Evolutionary conservation across 768 basidiomycete species (phyloP), one percentile per base, ranked within the genome.

Genomic region (Tylopilus plumbeoviolaceoides): DNA sequence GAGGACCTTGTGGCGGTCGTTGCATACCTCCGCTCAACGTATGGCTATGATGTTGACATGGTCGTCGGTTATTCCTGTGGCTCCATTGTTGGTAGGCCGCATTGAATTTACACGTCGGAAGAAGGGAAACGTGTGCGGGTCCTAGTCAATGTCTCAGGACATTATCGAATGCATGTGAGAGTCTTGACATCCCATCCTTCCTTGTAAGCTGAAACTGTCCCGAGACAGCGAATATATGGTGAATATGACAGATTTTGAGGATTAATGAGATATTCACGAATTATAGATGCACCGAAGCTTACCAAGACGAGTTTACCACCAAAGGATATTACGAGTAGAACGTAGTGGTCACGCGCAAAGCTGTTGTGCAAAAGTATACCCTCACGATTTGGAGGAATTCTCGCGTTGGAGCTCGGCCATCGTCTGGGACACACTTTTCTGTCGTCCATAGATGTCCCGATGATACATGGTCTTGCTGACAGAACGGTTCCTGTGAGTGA

Each of bases 61-160:
- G 64, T 92, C 38, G 78, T 93, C 7, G 89, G 84, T 2, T 91
- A 93, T 67, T 92, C 89, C 14, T 81, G 88, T 33, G 90, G 86
- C 7, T 81, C 84, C 21, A 65, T 91, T n/a, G 80, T 78, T 18
- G 79, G 75, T 0, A 79, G n/a, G n/a, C n/a, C 86, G 63, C 72
- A 76, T 52, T 92, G 89, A 88, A 60, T 89, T 21, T 82, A 83
- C 62, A 82, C 78, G 15, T 73, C 82, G 1, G 74, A 79, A 43
- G 82, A 82, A 57, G 86, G 83, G 23, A 73, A 69, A 52, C 69
- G 63, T 40, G 80, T 85, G 38, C 69, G 78, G 8, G 81, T 78
- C 8, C 85, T 84, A 50, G 83, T 91, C 39, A 91, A 91, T 60
- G 82, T 78, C 21, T 83, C 88, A n/a, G 89, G 83, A 7, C 78